Evolutionary conservation across 2,329 filamentous ascomycete genomes (phyloP).

Genomic region (Beauveria asiatica): DNA sequence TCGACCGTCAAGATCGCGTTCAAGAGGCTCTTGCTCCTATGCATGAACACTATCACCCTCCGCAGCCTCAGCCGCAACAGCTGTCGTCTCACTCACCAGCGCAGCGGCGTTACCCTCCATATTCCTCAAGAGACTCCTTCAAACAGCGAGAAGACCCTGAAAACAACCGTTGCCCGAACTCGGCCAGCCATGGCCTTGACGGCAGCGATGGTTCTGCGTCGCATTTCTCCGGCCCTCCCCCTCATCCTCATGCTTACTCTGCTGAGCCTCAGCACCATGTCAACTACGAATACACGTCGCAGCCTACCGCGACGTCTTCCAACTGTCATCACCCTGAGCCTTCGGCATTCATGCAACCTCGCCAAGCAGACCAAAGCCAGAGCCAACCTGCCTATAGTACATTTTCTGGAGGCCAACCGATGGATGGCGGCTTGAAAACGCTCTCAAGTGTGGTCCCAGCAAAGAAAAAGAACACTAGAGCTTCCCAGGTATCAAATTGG

Average conservation of each 20-base stretch:
- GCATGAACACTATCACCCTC: slow-evolving; percentile 41
- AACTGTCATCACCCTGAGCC: slow-evolving; percentile 35
- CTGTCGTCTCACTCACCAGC: slow-evolving; percentile 34
- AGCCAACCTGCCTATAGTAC: slow-evolving; percentile 20
- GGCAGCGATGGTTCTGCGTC: slow-evolving; percentile 22
- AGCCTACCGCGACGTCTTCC: slow-evolving; percentile 36
- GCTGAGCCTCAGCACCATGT: slow-evolving; percentile 43
- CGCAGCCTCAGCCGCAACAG: slow-evolving; percentile 16
- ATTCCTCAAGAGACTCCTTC: slow-evolving; percentile 40
- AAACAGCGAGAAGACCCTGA: slow-evolving; percentile 50
- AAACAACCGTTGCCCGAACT: slow-evolving; percentile 44
- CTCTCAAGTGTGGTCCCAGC: slow-evolving; percentile 26
- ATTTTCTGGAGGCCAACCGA: slow-evolving; percentile 26
- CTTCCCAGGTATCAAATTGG: slow-evolving; percentile 45
- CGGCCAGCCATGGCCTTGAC: slow-evolving; percentile 37
- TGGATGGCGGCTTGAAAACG: slow-evolving; percentile 33
- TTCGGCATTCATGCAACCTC: slow-evolving; percentile 31
- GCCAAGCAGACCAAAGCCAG: slow-evolving; percentile 29
- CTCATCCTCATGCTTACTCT: slow-evolving; percentile 26
- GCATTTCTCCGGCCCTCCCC: slow-evolving; percentile 20
- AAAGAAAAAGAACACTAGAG: slow-evolving; percentile 57
- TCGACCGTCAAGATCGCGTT: slow-evolving; percentile 49
- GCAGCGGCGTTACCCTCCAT: slow-evolving; percentile 35
- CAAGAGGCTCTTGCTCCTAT: slow-evolving; percentile 45
- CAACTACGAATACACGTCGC: slow-evolving; percentile 41